Base-by-base conservation (phyloP, 208 protist species). In the Leptomonas pyrrhocoris region DNA sequence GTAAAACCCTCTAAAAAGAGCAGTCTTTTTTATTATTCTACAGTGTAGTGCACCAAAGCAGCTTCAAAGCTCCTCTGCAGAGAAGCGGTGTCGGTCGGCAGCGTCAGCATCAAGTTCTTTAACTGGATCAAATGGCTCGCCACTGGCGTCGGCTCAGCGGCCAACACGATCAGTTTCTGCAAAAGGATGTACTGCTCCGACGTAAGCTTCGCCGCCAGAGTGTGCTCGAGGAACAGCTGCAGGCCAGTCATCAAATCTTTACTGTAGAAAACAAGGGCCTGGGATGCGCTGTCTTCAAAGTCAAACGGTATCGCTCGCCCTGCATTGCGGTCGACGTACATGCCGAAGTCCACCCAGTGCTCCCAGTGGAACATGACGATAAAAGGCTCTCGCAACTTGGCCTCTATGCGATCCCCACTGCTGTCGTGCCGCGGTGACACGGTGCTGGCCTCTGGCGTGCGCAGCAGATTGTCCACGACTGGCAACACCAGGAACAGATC, bases 321-420 rank as follows among this genome's bases (percentile, higher is more conserved):
- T 0, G 81, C 92, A 60, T 90, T 86, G 68, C 92, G 88, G 67
- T 96, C 92, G 13, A 85, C 74, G 78, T 92, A 96, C 87, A 96
- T 93, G 75, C 84, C 85, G 62, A 96, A 96, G 75, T 96, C 92
- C 19, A 94, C 78, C 46, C 85, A 74, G 23, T 74, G 77, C 73
- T 96, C 88, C 89, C 92, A 96, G 68, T 96, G 92, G 23, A 94
- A 73, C 8, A 85, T 80, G 34, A 92, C 28, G 23, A 96, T 40
- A 19, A 88, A 42, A 11, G 85, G 79, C 12, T 74, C 28, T 11
- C 70, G 58, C 31, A 66, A 7, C 30, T 59, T 49, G 28, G 18
- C 25, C 18, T 50, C 50, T 31, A 55, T 13, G 3, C 12, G 34
- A 28, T 23, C 36, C 0, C 30, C 13, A 9, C 46, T 25, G 57